Evolutionary conservation across 2,329 filamentous ascomycete species (phyloP).

Genomic region (Aspergillus novofumigatus): DNA sequence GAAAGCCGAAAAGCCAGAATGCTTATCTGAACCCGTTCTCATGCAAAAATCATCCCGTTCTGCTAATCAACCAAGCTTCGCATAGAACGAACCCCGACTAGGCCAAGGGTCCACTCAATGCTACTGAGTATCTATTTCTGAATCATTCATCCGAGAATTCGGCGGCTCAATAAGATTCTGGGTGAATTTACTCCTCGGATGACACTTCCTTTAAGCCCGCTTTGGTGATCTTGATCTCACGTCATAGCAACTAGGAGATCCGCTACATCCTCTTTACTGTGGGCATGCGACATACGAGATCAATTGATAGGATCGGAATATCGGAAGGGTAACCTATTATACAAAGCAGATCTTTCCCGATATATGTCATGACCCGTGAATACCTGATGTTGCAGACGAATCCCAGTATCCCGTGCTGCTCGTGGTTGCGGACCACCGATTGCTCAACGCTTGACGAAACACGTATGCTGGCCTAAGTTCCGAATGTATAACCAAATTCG

Average conservation of each 20-base stretch:
- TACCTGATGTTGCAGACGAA: neutral
- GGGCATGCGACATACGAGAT: neutral
- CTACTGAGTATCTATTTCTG: neutral
- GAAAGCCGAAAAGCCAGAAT: neutral
- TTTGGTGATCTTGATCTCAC: neutral
- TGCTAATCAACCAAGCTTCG: neutral
- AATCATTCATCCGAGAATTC: neutral
- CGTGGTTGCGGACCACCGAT: neutral
- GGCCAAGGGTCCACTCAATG: neutral
- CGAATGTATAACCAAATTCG: neutral
- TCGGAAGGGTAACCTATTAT: neutral
- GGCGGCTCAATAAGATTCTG: neutral
- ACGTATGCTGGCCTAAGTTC: neutral
- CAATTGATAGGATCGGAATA: neutral
- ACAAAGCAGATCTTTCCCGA: neutral
- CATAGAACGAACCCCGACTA: neutral
- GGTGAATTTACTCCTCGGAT: neutral
- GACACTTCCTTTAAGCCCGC: neutral
- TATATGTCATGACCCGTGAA: neutral
- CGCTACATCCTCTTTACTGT: neutral
- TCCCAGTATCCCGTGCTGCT: neutral
- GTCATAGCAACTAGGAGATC: neutral
- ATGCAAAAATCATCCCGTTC: neutral
- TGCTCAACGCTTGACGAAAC: neutral
- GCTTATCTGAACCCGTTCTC: neutral